These are phyloP conservation scores for Fusarium sp. DNA, from an alignment of 2,329 filamentous ascomycete species.

Conservation along the genomic window DNA sequence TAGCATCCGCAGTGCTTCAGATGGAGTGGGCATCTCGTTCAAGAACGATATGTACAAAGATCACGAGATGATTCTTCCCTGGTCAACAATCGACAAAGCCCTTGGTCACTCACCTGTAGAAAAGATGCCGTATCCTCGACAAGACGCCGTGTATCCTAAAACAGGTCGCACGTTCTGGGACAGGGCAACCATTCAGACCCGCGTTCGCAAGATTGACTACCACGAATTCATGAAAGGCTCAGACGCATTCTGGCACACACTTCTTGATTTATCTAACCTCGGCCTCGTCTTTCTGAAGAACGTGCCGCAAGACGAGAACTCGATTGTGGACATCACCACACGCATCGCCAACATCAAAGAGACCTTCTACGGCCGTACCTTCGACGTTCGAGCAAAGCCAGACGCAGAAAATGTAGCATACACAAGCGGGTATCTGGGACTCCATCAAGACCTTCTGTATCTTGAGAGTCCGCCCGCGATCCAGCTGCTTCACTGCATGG, in stretches of 20 bases:
- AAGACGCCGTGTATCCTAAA: slow-evolving; percentile 49
- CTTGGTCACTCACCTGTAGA: slow-evolving; percentile 45
- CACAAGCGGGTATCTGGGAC: slow-evolving; percentile 82
- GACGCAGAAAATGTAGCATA: slow-evolving; percentile 93
- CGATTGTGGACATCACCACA: slow-evolving; percentile 76
- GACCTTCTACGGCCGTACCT: slow-evolving; percentile 92
- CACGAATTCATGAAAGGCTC: slow-evolving; percentile 76
- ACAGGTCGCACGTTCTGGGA: slow-evolving; percentile 60
- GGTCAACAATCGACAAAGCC: slow-evolving; percentile 55
- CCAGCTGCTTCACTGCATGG: slow-evolving; percentile 90
- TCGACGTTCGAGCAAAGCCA: slow-evolving; percentile 85
- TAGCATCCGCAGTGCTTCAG: slow-evolving; percentile 49
- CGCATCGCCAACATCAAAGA: slow-evolving; percentile 84
- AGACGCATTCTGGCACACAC: slow-evolving; percentile 68
- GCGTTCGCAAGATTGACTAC: slow-evolving; percentile 75
- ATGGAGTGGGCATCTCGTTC: slow-evolving; percentile 72
- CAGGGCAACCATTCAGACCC: slow-evolving; percentile 50
- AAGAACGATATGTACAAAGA: slow-evolving; percentile 56
- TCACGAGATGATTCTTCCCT: slow-evolving; percentile 54
- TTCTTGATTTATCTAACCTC: slow-evolving; percentile 72
- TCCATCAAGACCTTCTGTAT: slow-evolving; percentile 96
- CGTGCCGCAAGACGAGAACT: slow-evolving; percentile 76
- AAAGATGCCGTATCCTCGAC: slow-evolving; percentile 43
- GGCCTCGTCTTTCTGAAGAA: slow-evolving; percentile 83
- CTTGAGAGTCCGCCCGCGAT: slow-evolving; percentile 82